Evolutionary conservation across 2,329 filamentous ascomycete species (phyloP), one percentile per base, ranked within the genome.

Genomic region (Stagonosporopsis rhizophila): DNA sequence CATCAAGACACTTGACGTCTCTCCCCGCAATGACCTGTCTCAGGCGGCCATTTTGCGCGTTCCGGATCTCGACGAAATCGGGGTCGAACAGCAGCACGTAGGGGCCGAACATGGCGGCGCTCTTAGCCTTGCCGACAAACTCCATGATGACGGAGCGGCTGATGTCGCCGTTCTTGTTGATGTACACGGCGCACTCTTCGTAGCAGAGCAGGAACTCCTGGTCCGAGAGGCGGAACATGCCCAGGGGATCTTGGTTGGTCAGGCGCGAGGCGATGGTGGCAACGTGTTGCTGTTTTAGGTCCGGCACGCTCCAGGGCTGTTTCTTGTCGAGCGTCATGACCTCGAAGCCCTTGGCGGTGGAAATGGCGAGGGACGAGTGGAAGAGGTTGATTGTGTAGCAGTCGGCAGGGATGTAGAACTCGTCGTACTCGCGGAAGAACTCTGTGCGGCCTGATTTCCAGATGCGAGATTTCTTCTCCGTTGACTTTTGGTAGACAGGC

Each of bases 301-400:
- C 93, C 0, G 96, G 95, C 27, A 99, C 92, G 20, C 89, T 94
- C 87, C 93, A 94, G 2, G 95, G 90, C 56, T 94, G 89, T 77
- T 99, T 99, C 81, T 97, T 97, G 79, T 99, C 96, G 25, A 99
- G 83, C 0, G 93, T 98, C 75, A 99, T 85, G 62, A 99, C 90
- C 78, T 99, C 96, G 67, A 99, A 92, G 22, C 95, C 96, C 75
- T 92, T 92, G 37, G 91, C 85, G 0, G 94, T 98, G 19, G 91
- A 89, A 44, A 99, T 92, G 9, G 95, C 92, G 49, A 99, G 89
- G 59, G 92, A 96, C 0, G 89, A 92, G 74, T 97, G 92, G 85
- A 98, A 99, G 48, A 99, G 85, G 76, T 97, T 98, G 73, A 99
- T 90, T 44, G 91, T 92, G 76, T 89, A 96, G 75, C 92, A 97